phyloP scores from a whole-genome alignment of 2,329 filamentous ascomycete genomes.

The Pseudopyricularia javanii region DNA sequence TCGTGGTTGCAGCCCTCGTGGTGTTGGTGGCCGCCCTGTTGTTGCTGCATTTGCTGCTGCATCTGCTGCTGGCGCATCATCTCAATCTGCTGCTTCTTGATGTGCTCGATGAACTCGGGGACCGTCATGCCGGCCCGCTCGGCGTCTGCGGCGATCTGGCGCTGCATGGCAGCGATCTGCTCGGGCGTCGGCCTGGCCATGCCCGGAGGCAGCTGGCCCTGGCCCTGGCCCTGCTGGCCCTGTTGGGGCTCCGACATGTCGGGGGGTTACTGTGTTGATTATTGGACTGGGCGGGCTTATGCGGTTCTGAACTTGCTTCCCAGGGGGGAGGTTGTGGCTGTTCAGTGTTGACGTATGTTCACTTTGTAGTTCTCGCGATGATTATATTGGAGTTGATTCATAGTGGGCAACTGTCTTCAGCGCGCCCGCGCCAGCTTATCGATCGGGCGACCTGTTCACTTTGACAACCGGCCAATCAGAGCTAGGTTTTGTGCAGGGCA shows the following conservation, averaged over 20 bases:
- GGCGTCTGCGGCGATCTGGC: conserved; percentile 71
- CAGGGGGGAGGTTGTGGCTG: too few relatives aligned
- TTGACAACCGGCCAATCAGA: not conserved
- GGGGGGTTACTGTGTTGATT: not conserved
- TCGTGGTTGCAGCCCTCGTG: conserved; percentile 20
- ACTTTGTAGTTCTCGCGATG: too few relatives aligned
- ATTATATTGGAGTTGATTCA: not conserved
- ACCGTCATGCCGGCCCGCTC: conserved; percentile 74
- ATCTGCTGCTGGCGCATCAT: conserved; percentile 29
- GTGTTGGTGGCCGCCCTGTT: conserved; percentile 17
- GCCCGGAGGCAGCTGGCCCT: conserved; percentile 12
- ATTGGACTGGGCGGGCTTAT: not conserved
- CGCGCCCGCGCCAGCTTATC: not conserved
- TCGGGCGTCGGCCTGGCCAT: conserved; percentile 56
- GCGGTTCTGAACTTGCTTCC: not conserved
- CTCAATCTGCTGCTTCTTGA: conserved; percentile 41
- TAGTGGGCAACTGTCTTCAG: not conserved
- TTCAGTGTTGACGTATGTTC: too few relatives aligned
- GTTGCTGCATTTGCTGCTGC: conserved; percentile 31
- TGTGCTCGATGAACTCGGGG: conserved; percentile 66
- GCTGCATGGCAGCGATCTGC: conserved; percentile 76
- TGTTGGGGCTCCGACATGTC: conserved; percentile 14
- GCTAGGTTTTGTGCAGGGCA: too few relatives aligned
- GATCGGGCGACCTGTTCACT: not conserved
- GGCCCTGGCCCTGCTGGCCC: too few relatives aligned